Evolutionary conservation across 2,329 filamentous ascomycete genomes (phyloP), one percentile per base, ranked within the genome.

Genomic region (Claviceps sp.): DNA sequence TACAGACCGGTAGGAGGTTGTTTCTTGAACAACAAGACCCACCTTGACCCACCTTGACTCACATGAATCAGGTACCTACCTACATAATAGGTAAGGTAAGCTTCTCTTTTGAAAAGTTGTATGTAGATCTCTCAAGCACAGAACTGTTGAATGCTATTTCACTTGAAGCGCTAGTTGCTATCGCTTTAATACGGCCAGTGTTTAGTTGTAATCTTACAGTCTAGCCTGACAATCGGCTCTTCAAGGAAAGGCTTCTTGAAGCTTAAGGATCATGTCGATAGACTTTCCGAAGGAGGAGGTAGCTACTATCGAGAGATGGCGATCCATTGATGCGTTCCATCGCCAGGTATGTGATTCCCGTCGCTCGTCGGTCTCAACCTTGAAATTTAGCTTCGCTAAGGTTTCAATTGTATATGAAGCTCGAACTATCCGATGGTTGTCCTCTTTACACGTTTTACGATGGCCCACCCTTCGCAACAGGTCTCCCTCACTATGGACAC

Each of bases 391-490:
- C 40, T 29, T 29, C 20, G 45, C 42, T 52, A 38, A 50, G 23
- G 26, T 13, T 34, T 54, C 52, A 47, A 49, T 22, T 47, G 42
- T n/a, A 11, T 22, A 38, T 37, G 20, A 49, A 80, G 73, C 69
- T 83, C 56, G 86, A 93, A 70, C 80, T 97, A 54, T 93, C 90
- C 11, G 79, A 86, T 67, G 87, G 86, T 58, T 81, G 83, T 56
- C 80, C 86, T 57, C 85, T 82, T 50, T 98, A 95, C 66, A 95
- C 89, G 52, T 98, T 98, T 72, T 97, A 96, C 73, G 87, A 91
- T 76, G 87, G 87, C 11, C 85, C 85, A 52, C 85, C 85, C 5
- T 88, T 88, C 64, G 83, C 82, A 64, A 95, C 85, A 58, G 85
- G 78, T 53, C 66, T 81, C 17, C 78, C 78, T 55, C 81, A 84